Evolutionary conservation across 371 early-diverging fungal genomes (phyloP).

Genomic region (Ordospora pajunii): DNA sequence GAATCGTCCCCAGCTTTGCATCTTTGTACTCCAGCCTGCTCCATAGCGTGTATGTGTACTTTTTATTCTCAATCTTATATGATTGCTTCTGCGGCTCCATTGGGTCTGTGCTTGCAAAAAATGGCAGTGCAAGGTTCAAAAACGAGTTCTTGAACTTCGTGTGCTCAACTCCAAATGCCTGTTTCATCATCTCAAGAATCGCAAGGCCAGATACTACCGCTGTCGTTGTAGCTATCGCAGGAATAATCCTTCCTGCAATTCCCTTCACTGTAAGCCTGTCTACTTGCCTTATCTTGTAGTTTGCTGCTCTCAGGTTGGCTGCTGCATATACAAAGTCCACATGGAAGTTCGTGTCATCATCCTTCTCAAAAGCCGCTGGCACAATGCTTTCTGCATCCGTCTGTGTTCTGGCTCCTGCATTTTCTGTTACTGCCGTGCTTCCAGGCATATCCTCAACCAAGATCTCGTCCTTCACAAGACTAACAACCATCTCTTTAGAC

Average conservation of each 20-base stretch:
- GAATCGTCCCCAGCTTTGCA: constrained; percentile 74
- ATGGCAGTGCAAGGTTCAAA: constrained; percentile 91
- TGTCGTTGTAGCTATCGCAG: constrained; percentile 99
- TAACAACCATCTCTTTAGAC: constrained; percentile 70
- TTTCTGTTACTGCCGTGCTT: constrained; percentile 39
- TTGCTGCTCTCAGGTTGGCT: constrained; percentile 86
- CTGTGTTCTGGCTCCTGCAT: not conserved
- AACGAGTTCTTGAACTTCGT: constrained; percentile 91
- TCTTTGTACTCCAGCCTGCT: constrained; percentile 83
- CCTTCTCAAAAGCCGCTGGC: constrained; percentile 92
- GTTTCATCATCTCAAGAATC: constrained; percentile 71
- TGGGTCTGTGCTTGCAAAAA: constrained; percentile 94
- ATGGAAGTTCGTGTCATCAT: constrained; percentile 96
- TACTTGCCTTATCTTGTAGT: constrained; percentile 82
- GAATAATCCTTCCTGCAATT: constrained; percentile 99
- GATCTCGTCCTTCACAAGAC: constrained; percentile 73
- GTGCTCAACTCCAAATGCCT: not conserved
- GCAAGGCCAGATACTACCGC: constrained; percentile 93
- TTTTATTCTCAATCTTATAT: constrained; percentile 66
- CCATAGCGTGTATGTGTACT: constrained; percentile 85
- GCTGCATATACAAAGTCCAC: constrained; percentile 94
- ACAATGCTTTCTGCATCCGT: constrained; percentile 65
- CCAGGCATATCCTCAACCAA: constrained; percentile 26
- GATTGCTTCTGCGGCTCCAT: constrained; percentile 67
- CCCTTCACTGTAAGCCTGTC: constrained; percentile 90